Conservation (phyloP, 2,329 filamentous ascomycete genomes). For the Penicillium sp. region DNA sequence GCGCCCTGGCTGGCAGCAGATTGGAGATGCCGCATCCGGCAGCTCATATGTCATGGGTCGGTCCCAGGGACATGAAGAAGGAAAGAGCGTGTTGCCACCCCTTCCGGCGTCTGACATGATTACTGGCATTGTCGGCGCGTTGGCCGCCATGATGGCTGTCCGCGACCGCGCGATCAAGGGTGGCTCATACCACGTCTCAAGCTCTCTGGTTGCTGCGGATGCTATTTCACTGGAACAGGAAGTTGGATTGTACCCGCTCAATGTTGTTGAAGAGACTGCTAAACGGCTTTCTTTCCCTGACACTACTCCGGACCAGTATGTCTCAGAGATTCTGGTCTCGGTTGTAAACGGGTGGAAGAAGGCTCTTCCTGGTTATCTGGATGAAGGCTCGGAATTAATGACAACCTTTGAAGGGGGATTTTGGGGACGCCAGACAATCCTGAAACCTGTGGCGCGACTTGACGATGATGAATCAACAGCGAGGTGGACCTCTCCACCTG, state of each 20-base stretch:
- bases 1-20: slow-evolving; percentile 53
- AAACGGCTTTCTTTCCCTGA: background rate
- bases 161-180: slow-evolving; percentile 18
- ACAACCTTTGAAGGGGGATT: background rate
- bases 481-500: background rate
- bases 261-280: background rate
- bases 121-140: slow-evolving; percentile 20
- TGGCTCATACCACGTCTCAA: slow-evolving; percentile 23
- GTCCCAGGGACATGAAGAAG: slow-evolving; percentile 27
- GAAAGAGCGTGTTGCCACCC: slow-evolving; percentile 18
- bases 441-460: background rate
- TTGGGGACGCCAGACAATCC: background rate
- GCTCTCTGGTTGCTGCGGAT: slow-evolving; percentile 12
- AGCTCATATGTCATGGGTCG: slow-evolving; percentile 39
- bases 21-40: slow-evolving; percentile 46
- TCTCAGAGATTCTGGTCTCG: background rate
- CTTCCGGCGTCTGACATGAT: slow-evolving; percentile 26
- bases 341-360: background rate
- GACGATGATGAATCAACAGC: background rate
- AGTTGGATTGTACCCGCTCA: slow-evolving; percentile 9
- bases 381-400: background rate
- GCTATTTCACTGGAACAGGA: slow-evolving; percentile 1
- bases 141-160: slow-evolving; percentile 15
- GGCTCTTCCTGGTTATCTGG: background rate
- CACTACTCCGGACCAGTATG: background rate